Evolutionary conservation across 1,284 basidiomycete species (phyloP).

Genomic region (Melampsora larici-populina): DNA sequence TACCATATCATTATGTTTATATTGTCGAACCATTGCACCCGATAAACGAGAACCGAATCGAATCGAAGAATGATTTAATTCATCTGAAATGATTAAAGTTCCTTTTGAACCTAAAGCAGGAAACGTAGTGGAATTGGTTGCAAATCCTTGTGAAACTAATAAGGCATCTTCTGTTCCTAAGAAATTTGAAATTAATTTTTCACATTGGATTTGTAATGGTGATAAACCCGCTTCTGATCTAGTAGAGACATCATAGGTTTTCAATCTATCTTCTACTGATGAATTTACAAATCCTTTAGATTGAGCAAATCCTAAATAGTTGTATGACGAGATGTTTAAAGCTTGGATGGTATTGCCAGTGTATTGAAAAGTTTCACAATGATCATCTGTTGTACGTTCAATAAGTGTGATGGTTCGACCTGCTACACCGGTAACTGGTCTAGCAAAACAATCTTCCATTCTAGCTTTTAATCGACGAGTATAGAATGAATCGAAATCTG

Average conservation of each 20-base stretch:
- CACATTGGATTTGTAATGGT: constrained; percentile 77
- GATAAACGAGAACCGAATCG: constrained; percentile 86
- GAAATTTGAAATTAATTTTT: constrained; percentile 85
- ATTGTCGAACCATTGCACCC: constrained; percentile 84
- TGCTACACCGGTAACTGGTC: constrained; percentile 89
- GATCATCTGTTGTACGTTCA: constrained; percentile 78
- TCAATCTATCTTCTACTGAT: constrained; percentile 66
- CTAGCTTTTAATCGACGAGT: constrained; percentile 89
- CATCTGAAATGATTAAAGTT: constrained; percentile 92
- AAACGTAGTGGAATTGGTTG: constrained; percentile 93
- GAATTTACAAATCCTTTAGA: constrained; percentile 89
- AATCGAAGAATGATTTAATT: constrained; percentile 94
- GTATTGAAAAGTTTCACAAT: constrained; percentile 72
- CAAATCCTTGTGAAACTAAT: constrained; percentile 94
- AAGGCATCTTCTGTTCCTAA: constrained; percentile 83
- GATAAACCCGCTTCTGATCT: constrained; percentile 78
- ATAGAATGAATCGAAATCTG: constrained; percentile 99
- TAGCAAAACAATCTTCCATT: constrained; percentile 92
- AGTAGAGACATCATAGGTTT: constrained; percentile 64
- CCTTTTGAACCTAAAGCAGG: constrained; percentile 88
- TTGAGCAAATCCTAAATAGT: constrained; percentile 98
- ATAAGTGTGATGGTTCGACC: constrained; percentile 85
- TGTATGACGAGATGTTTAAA: constrained; percentile 97
- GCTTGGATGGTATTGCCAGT: constrained; percentile 79
- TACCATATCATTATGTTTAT: constrained; percentile 95